Evolutionary conservation across 176 grass and related monocot species (phyloP), one percentile per base, ranked within the genome.

Genomic region (Poa annua): DNA sequence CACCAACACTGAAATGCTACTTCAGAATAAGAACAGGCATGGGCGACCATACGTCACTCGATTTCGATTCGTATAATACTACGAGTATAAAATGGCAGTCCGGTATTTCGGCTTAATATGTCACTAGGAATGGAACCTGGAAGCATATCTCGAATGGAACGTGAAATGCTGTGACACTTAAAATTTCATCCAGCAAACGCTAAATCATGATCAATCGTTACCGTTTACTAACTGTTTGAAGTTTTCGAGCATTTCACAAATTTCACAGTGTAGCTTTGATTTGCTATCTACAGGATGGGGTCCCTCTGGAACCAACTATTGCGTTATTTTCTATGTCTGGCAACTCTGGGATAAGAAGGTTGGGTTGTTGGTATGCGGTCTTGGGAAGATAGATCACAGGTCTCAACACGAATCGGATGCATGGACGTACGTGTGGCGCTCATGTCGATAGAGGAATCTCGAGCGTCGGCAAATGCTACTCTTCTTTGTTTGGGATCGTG

Each of bases 361-460:
- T 49, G 74, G 52, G 15, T 19, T 12, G 65, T 64, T 78, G 36
- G 77, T 82, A 26, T 66, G 72, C 83, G 55, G 82, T 90, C 79
- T 74, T 33, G 26, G 81, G 56, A 85, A 16, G 45, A 82, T 73
- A 75, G 65, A 86, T 82, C 73, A 32, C 73, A 71, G 57, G 74
- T 66, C 88, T 57, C 16, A 35, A 74, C 26, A 36, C 66, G 47
- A 66, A 74, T 90, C 79, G 38, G 56, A 34, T 25, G 15, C 49
- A 79, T 75, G 80, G 66, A 68, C 67, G 55, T 71, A 61, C 86
- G 74, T 73, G 53, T 29, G 80, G 71, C 39, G 79, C n/a, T 50
- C 65, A 82, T 73, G 79, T 80, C 73, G 66, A 49, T 44, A 52
- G 57, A 44, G 39, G 67, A 87, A 84, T 87, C 88, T 16, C n/a